phyloP scores from a whole-genome alignment of 2,329 filamentous ascomycete genomes.

The Penicillium sp. region DNA sequence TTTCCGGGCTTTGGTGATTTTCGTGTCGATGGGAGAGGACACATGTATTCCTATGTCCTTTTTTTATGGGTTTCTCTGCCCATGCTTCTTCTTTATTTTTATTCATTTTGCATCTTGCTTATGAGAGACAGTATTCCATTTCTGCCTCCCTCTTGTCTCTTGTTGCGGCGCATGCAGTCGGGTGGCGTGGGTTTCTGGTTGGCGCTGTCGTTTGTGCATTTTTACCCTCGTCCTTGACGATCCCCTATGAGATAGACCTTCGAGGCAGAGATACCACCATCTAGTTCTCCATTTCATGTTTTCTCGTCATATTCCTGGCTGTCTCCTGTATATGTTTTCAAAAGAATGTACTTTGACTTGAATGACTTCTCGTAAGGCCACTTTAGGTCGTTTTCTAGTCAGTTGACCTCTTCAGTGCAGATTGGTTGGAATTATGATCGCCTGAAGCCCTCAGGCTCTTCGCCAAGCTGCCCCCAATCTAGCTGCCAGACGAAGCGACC shows the following conservation, averaged over 20 bases:
- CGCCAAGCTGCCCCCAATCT: no score
- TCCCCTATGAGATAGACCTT: constrained; percentile 38
- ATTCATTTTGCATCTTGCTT: not conserved
- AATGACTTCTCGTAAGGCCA: no score
- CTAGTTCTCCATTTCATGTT: constrained; percentile 33
- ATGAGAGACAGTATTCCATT: constrained; percentile 11
- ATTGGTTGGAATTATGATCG: no score
- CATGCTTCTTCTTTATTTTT: constrained; percentile 16
- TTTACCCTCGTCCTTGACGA: constrained; percentile 31
- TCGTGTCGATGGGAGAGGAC: constrained; percentile 22
- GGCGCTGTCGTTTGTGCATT: constrained; percentile 37
- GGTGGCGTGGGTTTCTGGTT: constrained; percentile 36
- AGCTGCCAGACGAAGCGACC: not conserved
- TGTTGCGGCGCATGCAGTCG: constrained; percentile 31
- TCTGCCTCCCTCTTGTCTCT: constrained; percentile 12
- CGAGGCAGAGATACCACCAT: constrained; percentile 44
- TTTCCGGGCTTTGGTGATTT: constrained; percentile 24
- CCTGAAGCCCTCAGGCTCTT: no score
- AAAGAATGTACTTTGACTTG: constrained; percentile 19
- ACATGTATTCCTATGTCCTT: constrained; percentile 28
- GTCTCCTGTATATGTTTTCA: constrained; percentile 18
- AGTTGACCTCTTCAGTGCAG: no score
- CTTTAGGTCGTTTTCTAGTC: no score
- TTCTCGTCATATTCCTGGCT: constrained; percentile 4
- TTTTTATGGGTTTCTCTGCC: constrained; percentile 13